A percentile compares a stretch with the other conserved stretches of the same genome.
Conservation (phyloP, 768 basidiomycete species). For the Royoungia palumana region DNA sequence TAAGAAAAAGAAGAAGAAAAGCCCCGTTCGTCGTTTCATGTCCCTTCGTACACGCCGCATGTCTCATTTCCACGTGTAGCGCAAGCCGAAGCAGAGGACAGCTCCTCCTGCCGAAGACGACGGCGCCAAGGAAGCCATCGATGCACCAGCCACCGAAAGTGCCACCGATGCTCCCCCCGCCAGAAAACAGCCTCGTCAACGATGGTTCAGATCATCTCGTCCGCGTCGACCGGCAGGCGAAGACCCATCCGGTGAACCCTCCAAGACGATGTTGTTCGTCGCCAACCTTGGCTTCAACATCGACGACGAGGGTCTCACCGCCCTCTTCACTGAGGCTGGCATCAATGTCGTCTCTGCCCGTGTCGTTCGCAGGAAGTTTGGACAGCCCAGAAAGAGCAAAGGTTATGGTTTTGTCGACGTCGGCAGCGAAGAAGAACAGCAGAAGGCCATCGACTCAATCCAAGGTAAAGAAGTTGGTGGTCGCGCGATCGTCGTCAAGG, state of each 20-base stretch:
- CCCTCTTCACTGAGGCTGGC: constrained; percentile 84
- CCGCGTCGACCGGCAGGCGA: constrained; percentile 70
- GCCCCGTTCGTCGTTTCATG: constrained; percentile 37
- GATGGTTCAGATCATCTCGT: constrained; percentile 58
- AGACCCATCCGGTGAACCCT: constrained; percentile 83
- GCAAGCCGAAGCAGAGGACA: constrained; percentile 45
- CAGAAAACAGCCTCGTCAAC: constrained; percentile 46
- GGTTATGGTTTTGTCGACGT: constrained; percentile 99
- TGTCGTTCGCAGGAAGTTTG: constrained; percentile 84
- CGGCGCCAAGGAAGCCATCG: constrained; percentile 26
- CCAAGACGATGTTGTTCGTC: constrained; percentile 88
- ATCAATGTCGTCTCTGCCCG: constrained; percentile 82
- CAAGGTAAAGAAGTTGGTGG: constrained; percentile 88
- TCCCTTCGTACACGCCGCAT: background rate
- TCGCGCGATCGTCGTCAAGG: constrained; percentile 86
- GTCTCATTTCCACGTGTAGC: constrained; percentile 37
- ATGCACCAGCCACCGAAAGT: constrained; percentile 36
- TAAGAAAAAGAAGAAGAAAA: constrained; percentile 81
- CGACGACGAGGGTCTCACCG: constrained; percentile 75
- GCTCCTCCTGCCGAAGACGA: constrained; percentile 37
- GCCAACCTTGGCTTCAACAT: constrained; percentile 97
- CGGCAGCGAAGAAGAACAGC: constrained; percentile 81
- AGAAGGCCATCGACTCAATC: constrained; percentile 83
- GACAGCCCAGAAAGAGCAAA: constrained; percentile 83
- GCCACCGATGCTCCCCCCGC: constrained; percentile 35